Conservation (phyloP, 2,329 filamentous ascomycete species). For the Drechslerella coelobrocha region DNA sequence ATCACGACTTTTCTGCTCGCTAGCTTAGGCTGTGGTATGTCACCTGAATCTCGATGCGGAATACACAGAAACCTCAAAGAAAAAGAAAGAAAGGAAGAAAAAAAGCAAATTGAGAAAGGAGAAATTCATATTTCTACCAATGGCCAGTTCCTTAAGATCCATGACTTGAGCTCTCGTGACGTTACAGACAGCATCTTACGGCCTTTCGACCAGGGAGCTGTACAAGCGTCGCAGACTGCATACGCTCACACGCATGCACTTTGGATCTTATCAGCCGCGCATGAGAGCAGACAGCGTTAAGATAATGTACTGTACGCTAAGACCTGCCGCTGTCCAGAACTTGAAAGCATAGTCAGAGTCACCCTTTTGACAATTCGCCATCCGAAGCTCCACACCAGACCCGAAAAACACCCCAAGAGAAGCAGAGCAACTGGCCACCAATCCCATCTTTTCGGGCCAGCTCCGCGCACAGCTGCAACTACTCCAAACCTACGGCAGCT, state of each 20-base stretch:
- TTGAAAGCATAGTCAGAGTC: background rate
- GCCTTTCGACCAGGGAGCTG: background rate
- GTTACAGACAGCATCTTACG: constrained; percentile 15
- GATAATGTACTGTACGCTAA: constrained; percentile 22
- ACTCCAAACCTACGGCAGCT: constrained; percentile 16
- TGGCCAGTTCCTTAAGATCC: constrained; percentile 7
- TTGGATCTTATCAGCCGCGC: constrained; percentile 50
- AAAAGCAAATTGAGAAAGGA: background rate
- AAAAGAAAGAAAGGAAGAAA: constrained; percentile 2
- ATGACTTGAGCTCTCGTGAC: constrained; percentile 26
- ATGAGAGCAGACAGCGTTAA: constrained; percentile 42
- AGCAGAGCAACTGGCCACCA: background rate
- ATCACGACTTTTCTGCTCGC: constrained; percentile 34
- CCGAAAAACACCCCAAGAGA: background rate
- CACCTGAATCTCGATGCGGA: constrained; percentile 23
- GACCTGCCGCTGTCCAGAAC: constrained; percentile 23
- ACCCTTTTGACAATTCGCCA: constrained; percentile 1
- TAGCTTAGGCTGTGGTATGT: constrained; percentile 18
- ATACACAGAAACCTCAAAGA: constrained; percentile 19
- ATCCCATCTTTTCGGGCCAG: background rate
- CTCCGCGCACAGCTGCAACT: constrained; percentile 18
- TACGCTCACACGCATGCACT: constrained; percentile 2
- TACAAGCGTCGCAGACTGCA: background rate
- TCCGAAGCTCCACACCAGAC: background rate
- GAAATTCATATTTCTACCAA: constrained; percentile 20